Base-by-base conservation (phyloP, 2,329 filamentous ascomycete genomes). In the Xylariaceae sp. region DNA sequence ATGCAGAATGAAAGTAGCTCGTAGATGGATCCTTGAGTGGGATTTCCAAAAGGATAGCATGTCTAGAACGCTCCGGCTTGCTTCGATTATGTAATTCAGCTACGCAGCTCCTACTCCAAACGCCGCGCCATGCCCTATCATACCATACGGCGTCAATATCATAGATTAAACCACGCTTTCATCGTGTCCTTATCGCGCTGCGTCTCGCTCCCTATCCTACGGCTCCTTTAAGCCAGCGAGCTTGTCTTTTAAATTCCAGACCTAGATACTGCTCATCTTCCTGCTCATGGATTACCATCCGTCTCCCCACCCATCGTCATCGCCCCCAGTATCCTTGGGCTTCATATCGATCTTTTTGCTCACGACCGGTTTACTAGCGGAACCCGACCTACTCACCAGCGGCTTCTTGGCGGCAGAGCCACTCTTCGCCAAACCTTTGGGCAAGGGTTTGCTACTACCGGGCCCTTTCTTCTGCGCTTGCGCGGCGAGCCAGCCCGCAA, bases 401-500 rank as follows among this genome's bases (percentile, higher is more conserved):
- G 58, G 21, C 53, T 76, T 71, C 53, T 70, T 70, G 3, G 69
- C 37, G 5, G 50, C 21, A 4, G 42, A 24, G 66, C 72, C 61
- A 8, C 66, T 66, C 72, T 95, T 96, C 1, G 78, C 75, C 21
- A 97, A 70, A 0, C 93, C 93, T 73, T 96, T 99, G 0, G 93
- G 92, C 49, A 97, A 69, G 2, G 87, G 76, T 61, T 89, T 94
- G 2, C 73, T 64, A 1, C 73, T 64, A 50, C 36, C 46, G 2
- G 69, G 58, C 35, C 67, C 46, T 9, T 80, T 80, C 75, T 95
- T 97, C 58, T 88, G 81, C 5, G 88, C 85, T 69, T 97, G 91
- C 10, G 92, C 92, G 10, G 91, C 92, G 18, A 97, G 73, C 92
- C 94, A 97, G 4, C 92, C 92, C 4, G 92, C 93, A 72, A 99